phyloP scores from a whole-genome alignment of 768 basidiomycete species.

The Zangia roseola region DNA sequence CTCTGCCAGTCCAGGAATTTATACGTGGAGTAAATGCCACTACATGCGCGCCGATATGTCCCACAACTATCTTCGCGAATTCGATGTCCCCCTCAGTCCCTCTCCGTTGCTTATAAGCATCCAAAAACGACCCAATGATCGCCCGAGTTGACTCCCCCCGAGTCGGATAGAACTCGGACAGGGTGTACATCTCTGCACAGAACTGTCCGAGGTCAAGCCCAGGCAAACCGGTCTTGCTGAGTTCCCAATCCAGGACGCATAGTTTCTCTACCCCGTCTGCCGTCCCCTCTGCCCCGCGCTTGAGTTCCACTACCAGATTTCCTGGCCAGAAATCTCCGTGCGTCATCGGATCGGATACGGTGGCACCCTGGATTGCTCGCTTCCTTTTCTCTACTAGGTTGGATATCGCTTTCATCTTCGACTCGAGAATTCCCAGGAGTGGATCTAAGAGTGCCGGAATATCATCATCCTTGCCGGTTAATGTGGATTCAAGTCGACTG shows the following conservation, averaged over 20 bases:
- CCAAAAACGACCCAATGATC: constrained; percentile 45
- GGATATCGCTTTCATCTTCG: constrained; percentile 35
- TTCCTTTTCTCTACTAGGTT: constrained; percentile 32
- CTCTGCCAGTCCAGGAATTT: constrained; percentile 46
- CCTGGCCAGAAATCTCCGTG: constrained; percentile 75
- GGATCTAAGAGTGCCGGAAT: constrained; percentile 43
- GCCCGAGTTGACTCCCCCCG: constrained; percentile 36
- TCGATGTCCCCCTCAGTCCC: constrained; percentile 18
- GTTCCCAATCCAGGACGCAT: constrained; percentile 65
- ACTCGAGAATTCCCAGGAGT: constrained; percentile 37
- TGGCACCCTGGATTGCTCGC: constrained; percentile 30
- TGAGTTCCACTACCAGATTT: constrained; percentile 52
- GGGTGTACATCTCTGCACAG: constrained; percentile 54
- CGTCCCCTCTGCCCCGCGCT: constrained; percentile 24
- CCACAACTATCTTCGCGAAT: constrained; percentile 36
- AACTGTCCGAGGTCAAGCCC: constrained; percentile 65
- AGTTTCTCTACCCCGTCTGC: constrained; percentile 37
- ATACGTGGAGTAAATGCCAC: constrained; percentile 49
- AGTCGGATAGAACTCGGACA: constrained; percentile 47
- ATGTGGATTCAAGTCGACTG: constrained; percentile 41
- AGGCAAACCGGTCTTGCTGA: constrained; percentile 54
- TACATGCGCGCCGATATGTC: constrained; percentile 57
- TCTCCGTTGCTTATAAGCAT: constrained; percentile 38
- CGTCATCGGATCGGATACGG: constrained; percentile 29
- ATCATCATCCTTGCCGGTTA: constrained; percentile 28